Evolutionary conservation across 495 filamentous ascomycete species (phyloP).

Genomic region (Hypoxylon subgilvum): DNA sequence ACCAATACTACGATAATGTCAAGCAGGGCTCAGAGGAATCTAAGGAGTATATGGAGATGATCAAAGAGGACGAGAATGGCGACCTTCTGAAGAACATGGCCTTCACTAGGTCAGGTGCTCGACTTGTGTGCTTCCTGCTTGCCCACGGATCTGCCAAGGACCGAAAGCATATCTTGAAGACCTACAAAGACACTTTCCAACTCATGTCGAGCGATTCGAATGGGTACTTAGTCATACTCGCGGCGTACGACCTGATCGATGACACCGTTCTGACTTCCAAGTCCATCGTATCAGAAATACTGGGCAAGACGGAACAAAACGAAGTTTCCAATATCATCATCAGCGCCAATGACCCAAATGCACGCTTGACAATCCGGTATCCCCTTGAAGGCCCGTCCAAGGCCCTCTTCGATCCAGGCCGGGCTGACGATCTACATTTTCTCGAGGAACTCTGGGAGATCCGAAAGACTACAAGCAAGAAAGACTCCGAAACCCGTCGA

Average conservation of each 20-base stretch:
- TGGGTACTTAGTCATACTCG: conserved; percentile 80
- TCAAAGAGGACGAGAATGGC: conserved; percentile 88
- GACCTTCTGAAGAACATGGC: conserved; percentile 92
- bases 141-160: conserved; percentile 90
- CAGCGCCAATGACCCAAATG: conserved; percentile 70
- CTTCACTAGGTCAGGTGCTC: conserved; percentile 87
- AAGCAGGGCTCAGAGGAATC: conserved; percentile 76
- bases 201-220: conserved; percentile 78
- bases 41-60: conserved; percentile 84
- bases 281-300: conserved; percentile 79
- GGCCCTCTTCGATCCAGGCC: conserved; percentile 67
- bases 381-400: conserved; percentile 75
- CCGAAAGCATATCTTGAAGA: conserved; percentile 82
- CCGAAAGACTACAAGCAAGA: conserved; percentile 84
- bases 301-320: conserved; percentile 67
- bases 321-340: conserved; percentile 67
- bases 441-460: conserved; percentile 77
- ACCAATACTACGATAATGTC: conserved; percentile 88
- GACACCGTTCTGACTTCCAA: conserved; percentile 90
- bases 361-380: conserved; percentile 81
- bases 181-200: conserved; percentile 83
- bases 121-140: conserved; percentile 78
- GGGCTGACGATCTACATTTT: conserved; percentile 65
- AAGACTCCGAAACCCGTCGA: conserved; percentile 75
- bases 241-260: conserved; percentile 88